Evolutionary conservation across 192 early-diverging fungal genomes (phyloP).

Genomic region (Mortierella alpina): DNA sequence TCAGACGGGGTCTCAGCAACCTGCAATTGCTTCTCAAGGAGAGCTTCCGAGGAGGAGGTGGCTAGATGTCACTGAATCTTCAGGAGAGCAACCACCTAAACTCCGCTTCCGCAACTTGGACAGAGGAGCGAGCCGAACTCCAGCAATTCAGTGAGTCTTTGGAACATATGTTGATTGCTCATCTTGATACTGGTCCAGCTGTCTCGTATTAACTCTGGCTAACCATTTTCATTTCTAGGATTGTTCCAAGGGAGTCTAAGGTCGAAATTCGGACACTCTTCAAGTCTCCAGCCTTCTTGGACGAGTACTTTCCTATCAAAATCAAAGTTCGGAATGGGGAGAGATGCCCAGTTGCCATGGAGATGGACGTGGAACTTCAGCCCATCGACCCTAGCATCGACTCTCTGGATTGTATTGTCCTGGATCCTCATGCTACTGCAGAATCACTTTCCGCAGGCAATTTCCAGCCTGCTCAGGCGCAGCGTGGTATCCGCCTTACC

Average conservation of each 20-base stretch:
- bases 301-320: constrained; percentile 71
- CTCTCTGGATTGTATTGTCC: constrained; percentile 44
- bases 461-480: neutral
- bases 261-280: constrained; percentile 64
- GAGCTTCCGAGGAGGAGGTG: constrained; percentile 20
- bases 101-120: constrained; percentile 57
- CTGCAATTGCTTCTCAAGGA: constrained; percentile 17
- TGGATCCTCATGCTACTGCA: constrained; percentile 33
- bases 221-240: constrained; percentile 26
- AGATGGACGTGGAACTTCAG: constrained; percentile 70
- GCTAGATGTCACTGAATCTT: constrained; percentile 16
- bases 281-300: constrained; percentile 71
- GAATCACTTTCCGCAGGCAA: constrained; percentile 10
- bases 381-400: constrained; percentile 54
- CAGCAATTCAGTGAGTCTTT: constrained; percentile 20
- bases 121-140: constrained; percentile 65
- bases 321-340: constrained; percentile 77
- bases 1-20: constrained; percentile 2
- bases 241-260: constrained; percentile 72
- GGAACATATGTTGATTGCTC: neutral
- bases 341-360: constrained; percentile 64
- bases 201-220: neutral
- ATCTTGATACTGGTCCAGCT: neutral
- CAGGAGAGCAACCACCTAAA: constrained; percentile 8
- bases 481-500: constrained; percentile 30